Evolutionary conservation across 176 grass and related monocot species (phyloP).

Genomic region (Leersia perrieri): DNA sequence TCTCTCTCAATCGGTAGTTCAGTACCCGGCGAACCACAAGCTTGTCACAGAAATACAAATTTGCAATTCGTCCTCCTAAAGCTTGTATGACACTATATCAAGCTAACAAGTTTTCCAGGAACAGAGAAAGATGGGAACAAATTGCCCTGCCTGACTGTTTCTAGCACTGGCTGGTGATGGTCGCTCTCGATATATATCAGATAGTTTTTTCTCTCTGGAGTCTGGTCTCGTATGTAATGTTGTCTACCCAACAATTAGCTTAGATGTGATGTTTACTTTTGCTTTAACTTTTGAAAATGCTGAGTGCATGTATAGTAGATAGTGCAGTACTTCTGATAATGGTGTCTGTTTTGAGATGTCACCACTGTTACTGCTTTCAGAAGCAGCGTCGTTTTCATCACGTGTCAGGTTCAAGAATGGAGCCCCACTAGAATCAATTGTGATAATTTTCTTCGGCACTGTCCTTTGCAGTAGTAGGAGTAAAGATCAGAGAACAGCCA

Average conservation of each 20-base stretch:
- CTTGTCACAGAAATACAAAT: background rate
- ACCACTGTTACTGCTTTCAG: background rate
- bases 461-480: background rate
- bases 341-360: background rate
- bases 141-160: background rate
- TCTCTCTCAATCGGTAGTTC: too few relatives aligned
- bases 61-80: background rate
- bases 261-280: background rate
- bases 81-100: background rate
- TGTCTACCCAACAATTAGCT: background rate
- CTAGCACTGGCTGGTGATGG: background rate
- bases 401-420: background rate
- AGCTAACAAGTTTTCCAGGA: background rate
- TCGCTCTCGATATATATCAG: background rate
- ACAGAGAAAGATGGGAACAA: background rate
- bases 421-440: slow-evolving; percentile 1
- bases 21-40: background rate
- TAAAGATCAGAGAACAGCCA: background rate
- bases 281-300: background rate
- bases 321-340: background rate
- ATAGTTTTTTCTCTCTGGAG: too few relatives aligned
- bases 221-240: background rate
- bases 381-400: background rate
- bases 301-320: background rate
- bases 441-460: background rate